phyloP scores from a whole-genome alignment of 371 early-diverging fungal species.

The Mortierella sp. region DNA sequence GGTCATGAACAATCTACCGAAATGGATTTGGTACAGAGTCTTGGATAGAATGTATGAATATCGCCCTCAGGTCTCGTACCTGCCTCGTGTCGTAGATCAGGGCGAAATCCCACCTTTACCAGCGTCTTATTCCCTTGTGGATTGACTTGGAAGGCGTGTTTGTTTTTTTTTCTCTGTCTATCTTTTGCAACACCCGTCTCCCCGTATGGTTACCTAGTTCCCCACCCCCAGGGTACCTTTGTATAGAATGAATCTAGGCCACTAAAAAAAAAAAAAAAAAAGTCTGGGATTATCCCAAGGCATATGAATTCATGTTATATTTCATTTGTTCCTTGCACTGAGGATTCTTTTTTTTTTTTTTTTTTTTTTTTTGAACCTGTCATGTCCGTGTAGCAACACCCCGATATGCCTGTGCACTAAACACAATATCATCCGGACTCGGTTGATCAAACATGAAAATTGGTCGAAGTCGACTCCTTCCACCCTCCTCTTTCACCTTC shows the following conservation, averaged over 20 bases:
- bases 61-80: slow-evolving; percentile 36
- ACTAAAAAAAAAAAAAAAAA: too few species aligned
- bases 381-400: background rate
- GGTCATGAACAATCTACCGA: slow-evolving; percentile 33
- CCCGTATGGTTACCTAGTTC: too few species aligned
- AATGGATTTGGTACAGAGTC: slow-evolving; percentile 28
- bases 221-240: too few species aligned
- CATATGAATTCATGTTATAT: too few species aligned
- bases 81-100: slow-evolving; percentile 15
- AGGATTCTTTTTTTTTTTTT: slow-evolving; percentile 1
- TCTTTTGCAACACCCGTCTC: too few species aligned
- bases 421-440: slow-evolving; percentile 90
- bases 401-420: slow-evolving; percentile 71
- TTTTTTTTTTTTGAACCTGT: background rate
- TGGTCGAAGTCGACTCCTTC: background rate
- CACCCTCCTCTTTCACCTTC: too few species aligned
- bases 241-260: too few species aligned
- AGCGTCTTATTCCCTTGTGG: slow-evolving; percentile 2
- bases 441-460: slow-evolving; percentile 81
- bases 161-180: too few species aligned
- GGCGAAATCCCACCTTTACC: slow-evolving; percentile 18
- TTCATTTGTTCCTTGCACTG: too few species aligned
- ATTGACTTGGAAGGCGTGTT: too few species aligned
- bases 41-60: slow-evolving; percentile 24
- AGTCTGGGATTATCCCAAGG: too few species aligned